These are phyloP conservation scores for Hansfordia pulvinata DNA, from an alignment of 2,329 filamentous ascomycete genomes.

Conservation along the genomic window DNA sequence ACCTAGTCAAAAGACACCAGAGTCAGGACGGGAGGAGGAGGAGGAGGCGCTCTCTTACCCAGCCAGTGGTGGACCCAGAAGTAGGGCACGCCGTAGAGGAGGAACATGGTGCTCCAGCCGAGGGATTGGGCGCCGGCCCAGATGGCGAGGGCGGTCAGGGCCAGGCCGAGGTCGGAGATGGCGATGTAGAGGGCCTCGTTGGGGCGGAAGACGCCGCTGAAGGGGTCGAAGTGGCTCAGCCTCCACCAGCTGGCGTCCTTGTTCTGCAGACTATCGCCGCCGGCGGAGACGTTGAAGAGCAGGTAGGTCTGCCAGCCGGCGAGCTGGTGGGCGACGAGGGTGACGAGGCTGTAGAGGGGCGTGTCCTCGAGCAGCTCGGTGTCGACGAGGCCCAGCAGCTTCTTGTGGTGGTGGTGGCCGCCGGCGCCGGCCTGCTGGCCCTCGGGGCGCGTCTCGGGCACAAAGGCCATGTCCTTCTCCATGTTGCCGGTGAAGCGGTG, in stretches of 20 bases:
- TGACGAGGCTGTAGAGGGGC: slow-evolving; percentile 38
- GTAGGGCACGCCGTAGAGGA: slow-evolving; percentile 52
- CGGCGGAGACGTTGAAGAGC: slow-evolving; percentile 41
- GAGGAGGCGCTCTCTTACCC: too few species aligned
- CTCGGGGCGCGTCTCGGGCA: slow-evolving; percentile 32
- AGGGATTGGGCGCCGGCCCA: slow-evolving; percentile 36
- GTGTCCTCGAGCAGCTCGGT: slow-evolving; percentile 49
- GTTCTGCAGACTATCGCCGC: slow-evolving; percentile 31
- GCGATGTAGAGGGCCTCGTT: slow-evolving; percentile 41
- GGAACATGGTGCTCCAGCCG: slow-evolving; percentile 40
- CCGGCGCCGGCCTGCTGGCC: too few species aligned
- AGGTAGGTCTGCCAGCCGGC: slow-evolving; percentile 53
- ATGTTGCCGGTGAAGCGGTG: slow-evolving; percentile 57
- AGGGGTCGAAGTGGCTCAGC: slow-evolving; percentile 46
- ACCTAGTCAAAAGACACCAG: too few species aligned
- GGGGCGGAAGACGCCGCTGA: slow-evolving; percentile 44
- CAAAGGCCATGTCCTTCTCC: slow-evolving; percentile 53
- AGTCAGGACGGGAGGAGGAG: too few species aligned
- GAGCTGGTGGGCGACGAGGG: slow-evolving; percentile 47
- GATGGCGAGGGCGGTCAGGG: slow-evolving; percentile 32
- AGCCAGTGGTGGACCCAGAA: slow-evolving; percentile 62
- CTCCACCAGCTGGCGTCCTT: slow-evolving; percentile 25
- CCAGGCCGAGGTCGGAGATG: slow-evolving; percentile 46
- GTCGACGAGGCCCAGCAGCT: slow-evolving; percentile 23
- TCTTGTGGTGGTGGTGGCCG: too few species aligned